Evolutionary conservation across 2,329 filamentous ascomycete species (phyloP).

Genomic region (Pseudocercospora fijiensis): DNA sequence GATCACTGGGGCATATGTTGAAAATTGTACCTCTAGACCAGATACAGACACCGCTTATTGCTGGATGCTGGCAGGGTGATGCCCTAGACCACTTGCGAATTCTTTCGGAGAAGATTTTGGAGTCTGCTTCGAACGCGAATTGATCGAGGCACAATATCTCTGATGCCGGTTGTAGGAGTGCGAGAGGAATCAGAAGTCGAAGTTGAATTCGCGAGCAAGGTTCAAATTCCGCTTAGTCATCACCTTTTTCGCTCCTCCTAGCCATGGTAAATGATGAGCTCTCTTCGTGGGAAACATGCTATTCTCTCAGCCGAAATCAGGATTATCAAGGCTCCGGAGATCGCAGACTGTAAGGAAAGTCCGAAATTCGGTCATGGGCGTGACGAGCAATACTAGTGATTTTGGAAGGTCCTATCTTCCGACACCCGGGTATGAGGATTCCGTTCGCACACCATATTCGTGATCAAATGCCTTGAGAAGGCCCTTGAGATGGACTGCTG

Average conservation of each 20-base stretch:
- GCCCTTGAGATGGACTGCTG: conserved; percentile 75
- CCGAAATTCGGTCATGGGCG: background rate
- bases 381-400: background rate
- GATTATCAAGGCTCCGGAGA: background rate
- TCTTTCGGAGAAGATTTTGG: background rate
- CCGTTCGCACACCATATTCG: conserved; percentile 56
- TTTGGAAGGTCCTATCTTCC: background rate
- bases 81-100: background rate
- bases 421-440: background rate
- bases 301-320: background rate
- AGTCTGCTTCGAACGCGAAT: background rate
- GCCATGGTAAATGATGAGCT: too few species aligned
- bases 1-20: background rate
- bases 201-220: background rate
- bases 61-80: background rate
- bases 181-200: background rate
- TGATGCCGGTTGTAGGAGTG: background rate
- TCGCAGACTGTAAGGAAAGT: background rate
- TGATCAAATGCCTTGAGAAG: conserved; percentile 83
- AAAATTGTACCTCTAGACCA: background rate
- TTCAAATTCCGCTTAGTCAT: background rate
- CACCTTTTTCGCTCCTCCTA: background rate
- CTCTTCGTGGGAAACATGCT: background rate
- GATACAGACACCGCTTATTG: background rate
- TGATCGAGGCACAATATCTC: background rate